A percentile compares a stretch with the other conserved stretches of the same genome.
phyloP scores from a whole-genome alignment of 345 rosid genomes.

The Syzygium jambos region DNA sequence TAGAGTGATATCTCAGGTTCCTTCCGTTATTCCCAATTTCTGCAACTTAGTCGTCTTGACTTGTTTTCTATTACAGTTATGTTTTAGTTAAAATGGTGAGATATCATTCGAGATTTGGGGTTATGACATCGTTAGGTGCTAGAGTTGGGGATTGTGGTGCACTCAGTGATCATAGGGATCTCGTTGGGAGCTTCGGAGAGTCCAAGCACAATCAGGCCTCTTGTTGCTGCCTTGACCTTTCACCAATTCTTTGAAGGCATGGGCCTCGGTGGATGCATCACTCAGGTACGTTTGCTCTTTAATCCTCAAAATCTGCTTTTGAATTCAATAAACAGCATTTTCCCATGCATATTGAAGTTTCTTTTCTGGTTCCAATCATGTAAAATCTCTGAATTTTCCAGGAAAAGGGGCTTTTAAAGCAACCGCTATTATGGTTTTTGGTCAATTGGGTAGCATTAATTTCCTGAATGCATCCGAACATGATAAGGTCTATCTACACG shows the following conservation, averaged over 20 bases:
- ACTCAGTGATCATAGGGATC: conserved; percentile 58
- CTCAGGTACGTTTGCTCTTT: conserved; percentile 17
- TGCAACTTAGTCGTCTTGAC: not conserved
- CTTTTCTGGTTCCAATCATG: not conserved
- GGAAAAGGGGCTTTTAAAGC: not conserved
- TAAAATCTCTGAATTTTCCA: not conserved
- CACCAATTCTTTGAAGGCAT: conserved; percentile 80
- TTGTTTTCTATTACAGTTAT: not conserved
- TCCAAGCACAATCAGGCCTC: conserved; percentile 37
- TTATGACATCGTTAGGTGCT: conserved; percentile 24
- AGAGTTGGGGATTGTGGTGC: conserved; percentile 65
- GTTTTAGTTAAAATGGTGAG: not conserved
- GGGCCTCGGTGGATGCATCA: conserved; percentile 64
- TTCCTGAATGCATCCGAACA: not conserved
- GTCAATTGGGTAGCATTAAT: not conserved
- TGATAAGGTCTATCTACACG: not conserved
- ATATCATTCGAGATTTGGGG: not conserved
- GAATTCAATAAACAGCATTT: not conserved
- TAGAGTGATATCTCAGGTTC: conserved; percentile 26
- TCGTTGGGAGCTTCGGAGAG: conserved; percentile 53
- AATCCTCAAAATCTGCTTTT: not conserved
- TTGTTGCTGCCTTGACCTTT: conserved; percentile 53
- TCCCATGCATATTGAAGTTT: not conserved
- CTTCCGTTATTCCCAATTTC: conserved; percentile 5
- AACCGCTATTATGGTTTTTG: not conserved